Conservation (phyloP, 257 asterid genomes). For the Solanum chiquidenum region DNA sequence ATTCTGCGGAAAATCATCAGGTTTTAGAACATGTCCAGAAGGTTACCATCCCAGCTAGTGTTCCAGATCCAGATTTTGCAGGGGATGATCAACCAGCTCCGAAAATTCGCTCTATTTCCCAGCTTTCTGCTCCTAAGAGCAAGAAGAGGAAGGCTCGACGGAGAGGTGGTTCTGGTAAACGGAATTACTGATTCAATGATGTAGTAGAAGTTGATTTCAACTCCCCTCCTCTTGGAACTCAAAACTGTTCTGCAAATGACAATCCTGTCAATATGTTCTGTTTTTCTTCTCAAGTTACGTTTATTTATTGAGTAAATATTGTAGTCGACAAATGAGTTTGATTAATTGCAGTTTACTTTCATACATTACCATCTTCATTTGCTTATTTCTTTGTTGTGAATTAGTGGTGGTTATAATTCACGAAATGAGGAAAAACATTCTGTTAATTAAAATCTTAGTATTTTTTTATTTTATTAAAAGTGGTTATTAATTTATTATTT, state of each 20-base stretch:
- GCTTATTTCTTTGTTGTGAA: neutral
- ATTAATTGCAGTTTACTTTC: neutral
- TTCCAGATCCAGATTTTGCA: slow-evolving; percentile 13
- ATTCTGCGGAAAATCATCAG: slow-evolving; percentile 22
- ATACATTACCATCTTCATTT: neutral
- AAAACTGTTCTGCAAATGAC: neutral
- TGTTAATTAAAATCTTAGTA: too few relatives aligned
- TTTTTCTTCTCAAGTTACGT: neutral
- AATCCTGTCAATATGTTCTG: neutral
- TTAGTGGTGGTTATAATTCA: neutral
- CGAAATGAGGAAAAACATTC: neutral
- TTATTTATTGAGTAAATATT: neutral
- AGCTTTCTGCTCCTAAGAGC: slow-evolving; percentile 38
- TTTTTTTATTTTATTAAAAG: too few relatives aligned
- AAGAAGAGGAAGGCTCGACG: slow-evolving; percentile 43
- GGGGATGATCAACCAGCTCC: slow-evolving; percentile 33
- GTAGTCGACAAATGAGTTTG: neutral
- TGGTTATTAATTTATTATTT: too few relatives aligned
- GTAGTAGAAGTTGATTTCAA: neutral
- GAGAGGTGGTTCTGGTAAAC: slow-evolving; percentile 26
- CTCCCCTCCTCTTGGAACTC: neutral
- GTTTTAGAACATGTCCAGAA: slow-evolving; percentile 11
- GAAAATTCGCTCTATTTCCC: slow-evolving; percentile 44
- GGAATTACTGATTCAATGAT: slow-evolving; percentile 9
- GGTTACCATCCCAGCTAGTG: slow-evolving; percentile 15